Evolutionary conservation across 371 early-diverging fungal species (phyloP).

Genomic region (Coemansia sp.): DNA sequence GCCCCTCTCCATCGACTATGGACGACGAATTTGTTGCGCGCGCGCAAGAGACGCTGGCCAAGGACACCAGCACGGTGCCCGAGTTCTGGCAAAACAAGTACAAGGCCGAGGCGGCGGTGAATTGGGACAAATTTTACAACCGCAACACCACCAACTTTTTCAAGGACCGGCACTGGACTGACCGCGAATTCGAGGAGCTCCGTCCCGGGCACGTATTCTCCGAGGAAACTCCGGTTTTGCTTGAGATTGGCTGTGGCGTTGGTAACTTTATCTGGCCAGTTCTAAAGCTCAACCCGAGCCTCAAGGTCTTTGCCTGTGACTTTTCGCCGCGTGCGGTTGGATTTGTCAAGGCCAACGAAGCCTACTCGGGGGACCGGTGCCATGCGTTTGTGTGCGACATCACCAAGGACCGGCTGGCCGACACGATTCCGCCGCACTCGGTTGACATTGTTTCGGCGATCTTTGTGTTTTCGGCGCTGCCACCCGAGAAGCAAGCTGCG

Average conservation of each 20-base stretch:
- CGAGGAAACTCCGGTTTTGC: constrained; percentile 39
- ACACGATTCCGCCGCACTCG: constrained; percentile 61
- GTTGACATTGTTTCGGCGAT: constrained; percentile 78
- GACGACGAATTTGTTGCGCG: constrained; percentile 56
- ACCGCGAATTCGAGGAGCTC: constrained; percentile 91
- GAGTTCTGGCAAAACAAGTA: constrained; percentile 81
- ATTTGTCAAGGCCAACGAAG: constrained; percentile 66
- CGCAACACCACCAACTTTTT: constrained; percentile 92
- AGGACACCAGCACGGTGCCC: constrained; percentile 66
- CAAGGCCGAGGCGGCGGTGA: constrained; percentile 75
- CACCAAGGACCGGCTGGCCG: constrained; percentile 64
- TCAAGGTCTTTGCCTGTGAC: constrained; percentile 81
- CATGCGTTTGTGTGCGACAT: constrained; percentile 83
- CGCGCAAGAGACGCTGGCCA: constrained; percentile 63
- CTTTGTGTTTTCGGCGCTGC: constrained; percentile 84
- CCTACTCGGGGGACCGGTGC: constrained; percentile 64
- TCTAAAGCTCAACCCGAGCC: constrained; percentile 67
- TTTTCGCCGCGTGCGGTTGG: constrained; percentile 79
- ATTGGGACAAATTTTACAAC: constrained; percentile 90
- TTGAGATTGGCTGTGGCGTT: constrained; percentile 94
- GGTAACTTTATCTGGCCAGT: constrained; percentile 96
- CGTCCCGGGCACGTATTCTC: constrained; percentile 42
- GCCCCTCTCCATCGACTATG: constrained; percentile 15
- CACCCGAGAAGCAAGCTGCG: constrained; percentile 72
- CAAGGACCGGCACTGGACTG: constrained; percentile 95